A percentile compares a stretch with the other conserved stretches of the same genome.
Evolutionary conservation across 1,139 yeast genomes (phyloP).

Genomic region (Pneumocystis sp.): DNA sequence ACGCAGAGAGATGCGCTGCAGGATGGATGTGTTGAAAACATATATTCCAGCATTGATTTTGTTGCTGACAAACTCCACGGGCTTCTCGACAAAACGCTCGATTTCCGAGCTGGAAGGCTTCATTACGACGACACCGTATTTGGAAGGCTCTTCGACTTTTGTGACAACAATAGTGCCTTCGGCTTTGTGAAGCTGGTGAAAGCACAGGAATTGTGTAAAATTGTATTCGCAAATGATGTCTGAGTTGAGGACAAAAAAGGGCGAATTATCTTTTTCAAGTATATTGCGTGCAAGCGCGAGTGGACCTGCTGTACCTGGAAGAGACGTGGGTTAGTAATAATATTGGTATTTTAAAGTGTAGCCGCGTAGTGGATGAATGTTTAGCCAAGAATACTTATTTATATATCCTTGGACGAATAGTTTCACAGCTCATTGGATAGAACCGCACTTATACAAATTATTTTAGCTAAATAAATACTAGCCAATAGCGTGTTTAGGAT

Average conservation of each 20-base stretch:
- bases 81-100: slow-evolving; percentile 98
- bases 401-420: neutral
- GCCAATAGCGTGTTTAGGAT: neutral
- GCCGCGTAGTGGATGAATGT: too few relatives aligned
- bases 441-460: neutral
- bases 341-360: neutral
- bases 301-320: slow-evolving; percentile 99
- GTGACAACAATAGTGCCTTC: slow-evolving; percentile 98
- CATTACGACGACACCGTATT: slow-evolving; percentile 98
- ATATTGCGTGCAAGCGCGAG: slow-evolving; percentile 91
- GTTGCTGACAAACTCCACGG: slow-evolving; percentile 88
- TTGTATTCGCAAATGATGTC: slow-evolving; percentile 99
- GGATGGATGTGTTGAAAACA: slow-evolving; percentile 91
- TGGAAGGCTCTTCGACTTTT: slow-evolving; percentile 97
- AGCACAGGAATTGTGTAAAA: slow-evolving; percentile 75
- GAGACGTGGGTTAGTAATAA: slow-evolving; percentile 24
- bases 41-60: slow-evolving; percentile 95
- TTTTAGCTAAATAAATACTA: too few relatives aligned
- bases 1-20: slow-evolving; percentile 89
- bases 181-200: slow-evolving; percentile 94
- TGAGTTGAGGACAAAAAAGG: slow-evolving; percentile 94
- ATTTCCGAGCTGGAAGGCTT: slow-evolving; percentile 87
- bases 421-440: neutral
- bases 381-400: neutral
- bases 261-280: slow-evolving; percentile 84